These are phyloP conservation scores for Debaryomyces nepalensis DNA, from an alignment of 1,139 yeast genomes.

Conservation along the genomic window DNA sequence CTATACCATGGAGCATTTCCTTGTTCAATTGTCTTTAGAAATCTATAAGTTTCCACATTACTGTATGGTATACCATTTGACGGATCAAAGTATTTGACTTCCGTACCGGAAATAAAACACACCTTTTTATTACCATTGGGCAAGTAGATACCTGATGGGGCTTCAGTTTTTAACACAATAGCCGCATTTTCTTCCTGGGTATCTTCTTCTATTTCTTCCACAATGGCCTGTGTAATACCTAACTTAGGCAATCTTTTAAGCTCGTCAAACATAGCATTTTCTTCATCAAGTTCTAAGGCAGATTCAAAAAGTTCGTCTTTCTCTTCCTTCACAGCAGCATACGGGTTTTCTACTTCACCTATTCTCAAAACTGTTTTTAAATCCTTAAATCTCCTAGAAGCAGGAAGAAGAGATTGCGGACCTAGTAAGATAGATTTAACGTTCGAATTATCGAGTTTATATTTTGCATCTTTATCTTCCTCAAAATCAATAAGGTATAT, in stretches of 20 bases:
- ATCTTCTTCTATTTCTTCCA: slow-evolving; percentile 47
- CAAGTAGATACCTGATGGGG: slow-evolving; percentile 73
- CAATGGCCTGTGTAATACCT: slow-evolving; percentile 61
- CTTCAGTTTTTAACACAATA: slow-evolving; percentile 61
- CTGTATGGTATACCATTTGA: slow-evolving; percentile 83
- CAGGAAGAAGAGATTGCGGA: slow-evolving; percentile 55
- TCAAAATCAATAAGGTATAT: slow-evolving; percentile 55
- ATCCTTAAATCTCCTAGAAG: slow-evolving; percentile 56
- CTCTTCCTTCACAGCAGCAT: slow-evolving; percentile 41
- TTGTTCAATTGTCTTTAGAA: slow-evolving; percentile 68
- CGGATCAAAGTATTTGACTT: slow-evolving; percentile 87
- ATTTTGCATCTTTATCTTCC: slow-evolving; percentile 27
- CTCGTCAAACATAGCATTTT: slow-evolving; percentile 50
- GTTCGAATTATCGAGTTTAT: slow-evolving; percentile 26
- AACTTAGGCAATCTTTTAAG: slow-evolving; percentile 63
- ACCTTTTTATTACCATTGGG: slow-evolving; percentile 72
- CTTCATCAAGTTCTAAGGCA: slow-evolving; percentile 40
- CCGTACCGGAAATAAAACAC: slow-evolving; percentile 79
- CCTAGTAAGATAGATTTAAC: slow-evolving; percentile 63
- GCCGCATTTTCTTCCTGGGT: slow-evolving; percentile 46
- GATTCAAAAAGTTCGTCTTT: slow-evolving; percentile 42
- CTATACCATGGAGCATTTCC: slow-evolving; percentile 75
- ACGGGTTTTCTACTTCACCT: slow-evolving; percentile 49
- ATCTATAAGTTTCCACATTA: slow-evolving; percentile 76
- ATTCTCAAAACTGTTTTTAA: slow-evolving; percentile 59